Base-by-base conservation (phyloP, 208 protist species). In the Crithidia bombi region DNA sequence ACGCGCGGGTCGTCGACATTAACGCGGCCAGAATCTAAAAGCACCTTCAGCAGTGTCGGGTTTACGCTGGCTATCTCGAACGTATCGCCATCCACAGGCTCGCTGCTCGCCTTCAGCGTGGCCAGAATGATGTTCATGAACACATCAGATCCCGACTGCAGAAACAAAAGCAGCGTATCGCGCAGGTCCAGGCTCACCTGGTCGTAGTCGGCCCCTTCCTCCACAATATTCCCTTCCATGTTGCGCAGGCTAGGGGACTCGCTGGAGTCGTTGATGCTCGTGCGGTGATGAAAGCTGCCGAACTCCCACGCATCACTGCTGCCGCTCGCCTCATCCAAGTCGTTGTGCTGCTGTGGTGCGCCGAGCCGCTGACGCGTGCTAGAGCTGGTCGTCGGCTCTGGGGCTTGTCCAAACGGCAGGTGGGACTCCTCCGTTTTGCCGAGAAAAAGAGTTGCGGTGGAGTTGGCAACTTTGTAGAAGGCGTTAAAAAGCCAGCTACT, bases 111-210 rank as follows among this genome's bases (percentile, higher is more conserved):
- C 65, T 87, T 83, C 21, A 96, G 75, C 9, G 91, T 86, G n/a
- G 86, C 91, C 39, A 92, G 78, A 47, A 96, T 93, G 47, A 96
- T 92, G 67, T 91, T 89, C 72, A 91, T 81, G 62, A 90, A 92
- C 12, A 92, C 75, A 26, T 91, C 82, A 30, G 73, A 77, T 30
- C 82, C 80, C 25, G 86, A 92, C 33, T 87, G 76, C 51, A 79
- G 75, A 61, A 91, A 96, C 25, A 92, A 81, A 30, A 89, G 70
- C 32, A 96, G 79, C 5, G 79, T 84, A 51, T 92, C 82, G 15
- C 81, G 79, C 28, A 96, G 77, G 65, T 93, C 80, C n/a, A 96
- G 72, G n/a, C 75, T 69, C 25, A 92, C 74, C 32, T 74, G 38
- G 30, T 83, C 57, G 56, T 72, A 58, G 12, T 78, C 63, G 46